Evolutionary conservation across 2,329 filamentous ascomycete genomes (phyloP).

Genomic region (Tolypocladium pustulatum): DNA sequence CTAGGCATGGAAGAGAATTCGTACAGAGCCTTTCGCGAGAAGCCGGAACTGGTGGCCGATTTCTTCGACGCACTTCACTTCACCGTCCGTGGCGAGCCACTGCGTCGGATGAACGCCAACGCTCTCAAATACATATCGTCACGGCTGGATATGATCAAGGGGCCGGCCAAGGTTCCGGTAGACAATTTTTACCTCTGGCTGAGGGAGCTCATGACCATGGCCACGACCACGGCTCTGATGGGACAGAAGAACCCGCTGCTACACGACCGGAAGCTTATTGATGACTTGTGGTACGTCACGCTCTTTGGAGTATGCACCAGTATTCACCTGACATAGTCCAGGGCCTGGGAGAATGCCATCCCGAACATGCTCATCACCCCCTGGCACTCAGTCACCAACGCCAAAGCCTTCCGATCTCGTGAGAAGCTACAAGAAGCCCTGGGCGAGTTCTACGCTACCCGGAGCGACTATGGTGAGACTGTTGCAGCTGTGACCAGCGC

Average conservation of each 20-base stretch:
- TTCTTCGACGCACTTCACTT: neutral
- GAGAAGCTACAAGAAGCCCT: neutral
- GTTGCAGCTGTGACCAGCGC: neutral
- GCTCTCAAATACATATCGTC: neutral
- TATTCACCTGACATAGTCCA: neutral
- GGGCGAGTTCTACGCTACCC: neutral
- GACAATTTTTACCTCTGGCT: neutral
- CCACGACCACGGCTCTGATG: neutral
- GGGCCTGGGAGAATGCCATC: neutral
- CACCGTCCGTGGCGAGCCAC: neutral
- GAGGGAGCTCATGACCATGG: neutral
- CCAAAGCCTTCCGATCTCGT: neutral
- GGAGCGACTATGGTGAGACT: neutral
- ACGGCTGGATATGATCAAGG: neutral
- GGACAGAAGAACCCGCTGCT: neutral
- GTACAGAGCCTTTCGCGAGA: neutral
- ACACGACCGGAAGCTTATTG: neutral
- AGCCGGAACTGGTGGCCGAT: neutral
- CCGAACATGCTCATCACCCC: neutral
- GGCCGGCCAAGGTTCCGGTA: neutral
- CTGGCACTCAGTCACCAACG: neutral
- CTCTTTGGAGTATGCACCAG: neutral
- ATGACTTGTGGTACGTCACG: neutral
- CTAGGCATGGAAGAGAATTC: neutral
- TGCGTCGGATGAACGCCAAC: neutral